Evolutionary conservation across 2,329 filamentous ascomycete genomes (phyloP).

Genomic region (Trichoderma guizhouense): DNA sequence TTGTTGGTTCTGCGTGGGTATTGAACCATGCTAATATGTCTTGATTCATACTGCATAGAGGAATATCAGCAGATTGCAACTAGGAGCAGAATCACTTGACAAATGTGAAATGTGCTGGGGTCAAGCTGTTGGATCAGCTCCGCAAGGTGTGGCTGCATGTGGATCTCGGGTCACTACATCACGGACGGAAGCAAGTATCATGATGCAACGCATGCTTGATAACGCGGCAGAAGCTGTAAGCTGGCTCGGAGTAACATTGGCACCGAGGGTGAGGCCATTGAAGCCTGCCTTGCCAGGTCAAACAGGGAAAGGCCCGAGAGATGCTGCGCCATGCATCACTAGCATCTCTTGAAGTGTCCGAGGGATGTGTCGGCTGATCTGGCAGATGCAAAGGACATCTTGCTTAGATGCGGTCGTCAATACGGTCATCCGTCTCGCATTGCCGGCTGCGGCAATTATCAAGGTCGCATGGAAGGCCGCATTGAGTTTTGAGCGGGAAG

Average conservation of each 20-base stretch:
- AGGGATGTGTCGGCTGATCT: background rate
- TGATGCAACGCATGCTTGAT: background rate
- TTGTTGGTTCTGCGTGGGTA: background rate
- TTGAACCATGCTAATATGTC: background rate
- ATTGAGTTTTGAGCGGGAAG: slow-evolving; percentile 19
- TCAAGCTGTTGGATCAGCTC: slow-evolving; percentile 18
- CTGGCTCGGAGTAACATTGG: background rate
- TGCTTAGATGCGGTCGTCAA: background rate
- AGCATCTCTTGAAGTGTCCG: background rate
- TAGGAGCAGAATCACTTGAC: slow-evolving; percentile 30
- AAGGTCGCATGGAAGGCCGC: slow-evolving; percentile 20
- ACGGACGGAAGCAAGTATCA: background rate
- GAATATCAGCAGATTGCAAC: background rate
- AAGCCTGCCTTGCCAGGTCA: background rate
- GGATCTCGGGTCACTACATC: background rate
- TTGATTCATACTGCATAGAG: background rate
- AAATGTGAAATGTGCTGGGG: slow-evolving; percentile 29
- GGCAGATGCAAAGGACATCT: background rate
- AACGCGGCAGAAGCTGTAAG: background rate
- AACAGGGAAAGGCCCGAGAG: background rate
- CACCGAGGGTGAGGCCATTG: background rate
- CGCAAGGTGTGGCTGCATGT: background rate
- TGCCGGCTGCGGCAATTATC: slow-evolving; percentile 14
- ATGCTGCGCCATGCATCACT: slow-evolving; percentile 10
- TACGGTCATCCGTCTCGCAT: background rate